Base-by-base conservation (phyloP, 225 moss, liverwort and hornwort genomes). In the Lunularia cruciata region DNA sequence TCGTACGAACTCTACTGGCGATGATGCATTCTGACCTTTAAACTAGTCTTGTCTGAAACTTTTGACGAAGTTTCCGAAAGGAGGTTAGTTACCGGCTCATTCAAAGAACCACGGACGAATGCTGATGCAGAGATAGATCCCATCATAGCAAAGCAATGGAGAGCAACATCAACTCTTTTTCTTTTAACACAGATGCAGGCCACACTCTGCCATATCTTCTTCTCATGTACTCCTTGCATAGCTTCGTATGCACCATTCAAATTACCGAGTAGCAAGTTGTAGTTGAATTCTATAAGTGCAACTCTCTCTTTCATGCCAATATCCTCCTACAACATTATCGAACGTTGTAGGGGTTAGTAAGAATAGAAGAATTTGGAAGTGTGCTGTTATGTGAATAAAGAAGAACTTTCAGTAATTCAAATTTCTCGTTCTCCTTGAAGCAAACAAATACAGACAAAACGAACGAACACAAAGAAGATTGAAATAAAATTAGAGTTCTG, bases 101-200 rank as follows among this genome's bases (percentile, higher is more conserved):
- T 77, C 47, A 78, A 82, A 73, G 85, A 82, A 65, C 78, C 81
- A 62, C 80, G 87, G 52, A 98, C 85, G 63, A 86, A 82, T 77
- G 85, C 83, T 72, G 88, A 80, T 72, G 85, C 98, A 51, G 55
- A 86, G 27, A 89, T 82, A 74, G 76, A 76, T 49, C 86, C 85
- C 89, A 93, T 91, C 36, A 77, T 79, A 26, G 89, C 88, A 68
- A 98, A 98, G 80, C 98, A 93, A 56, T 98, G 89, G 65, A 86
- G 85, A 73, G 93, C 98, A 77, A 98, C 78, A 53, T 89, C 89
- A 53, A 86, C 86, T 69, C 90, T 63, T 72, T 87, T 91, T 18
- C 91, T 87, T 75, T 84, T 81, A 48, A 98, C 85, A 70, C 89
- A 98, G 42, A 81, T 88, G 52, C 80, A 53, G 38, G 93, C 98